Evolutionary conservation across 768 basidiomycete genomes (phyloP).

Genomic region (Suillus subluteus): DNA sequence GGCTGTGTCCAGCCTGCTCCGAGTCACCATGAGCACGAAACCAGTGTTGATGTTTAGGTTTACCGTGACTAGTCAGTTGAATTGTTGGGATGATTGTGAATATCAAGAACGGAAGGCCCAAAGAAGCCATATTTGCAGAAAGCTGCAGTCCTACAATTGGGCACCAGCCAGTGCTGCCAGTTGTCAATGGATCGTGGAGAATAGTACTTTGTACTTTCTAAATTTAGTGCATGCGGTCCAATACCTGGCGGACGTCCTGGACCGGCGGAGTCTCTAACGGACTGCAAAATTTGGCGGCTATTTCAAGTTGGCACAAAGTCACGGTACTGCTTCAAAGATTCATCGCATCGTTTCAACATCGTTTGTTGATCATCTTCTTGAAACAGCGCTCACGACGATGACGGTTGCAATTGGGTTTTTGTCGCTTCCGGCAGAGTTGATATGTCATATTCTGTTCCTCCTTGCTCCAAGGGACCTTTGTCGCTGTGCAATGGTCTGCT

Average conservation of each 20-base stretch:
- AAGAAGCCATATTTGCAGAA: neutral
- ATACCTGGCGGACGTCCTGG: no score
- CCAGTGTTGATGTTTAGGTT: neutral
- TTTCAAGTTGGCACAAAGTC: neutral
- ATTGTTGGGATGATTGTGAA: neutral
- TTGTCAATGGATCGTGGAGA: neutral
- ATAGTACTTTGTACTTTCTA: neutral
- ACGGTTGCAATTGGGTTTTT: neutral
- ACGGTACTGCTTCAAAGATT: neutral
- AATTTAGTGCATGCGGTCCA: neutral
- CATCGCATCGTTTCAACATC: neutral
- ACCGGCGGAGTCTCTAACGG: neutral
- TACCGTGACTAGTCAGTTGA: neutral
- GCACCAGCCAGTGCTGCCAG: neutral
- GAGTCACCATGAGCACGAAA: slow-evolving; percentile 1
- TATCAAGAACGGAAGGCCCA: neutral
- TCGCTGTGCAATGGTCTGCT: neutral
- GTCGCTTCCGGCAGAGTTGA: neutral
- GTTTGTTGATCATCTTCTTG: neutral
- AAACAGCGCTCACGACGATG: neutral
- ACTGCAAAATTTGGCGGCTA: neutral
- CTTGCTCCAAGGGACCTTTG: neutral
- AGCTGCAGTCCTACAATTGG: neutral
- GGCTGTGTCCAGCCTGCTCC: neutral
- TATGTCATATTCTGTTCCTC: neutral